phyloP scores from a whole-genome alignment of 345 rosid genomes.

The Citrus inodora region DNA sequence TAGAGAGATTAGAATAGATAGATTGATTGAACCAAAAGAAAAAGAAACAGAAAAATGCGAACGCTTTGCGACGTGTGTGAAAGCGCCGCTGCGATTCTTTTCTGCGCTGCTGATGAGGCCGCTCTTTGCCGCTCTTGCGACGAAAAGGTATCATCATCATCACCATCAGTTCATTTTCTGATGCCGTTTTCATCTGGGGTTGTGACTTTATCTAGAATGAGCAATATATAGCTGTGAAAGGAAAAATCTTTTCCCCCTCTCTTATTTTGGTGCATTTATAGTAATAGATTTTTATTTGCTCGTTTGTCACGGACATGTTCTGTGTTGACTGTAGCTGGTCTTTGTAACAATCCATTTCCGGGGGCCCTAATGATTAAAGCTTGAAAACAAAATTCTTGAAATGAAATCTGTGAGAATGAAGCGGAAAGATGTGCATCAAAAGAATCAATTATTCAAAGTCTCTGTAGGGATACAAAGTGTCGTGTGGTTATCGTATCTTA shows the following conservation, averaged over 20 bases:
- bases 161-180: too few species aligned
- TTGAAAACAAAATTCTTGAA: background rate
- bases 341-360: background rate
- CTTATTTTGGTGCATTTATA: background rate
- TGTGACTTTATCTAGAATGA: background rate
- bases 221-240: background rate
- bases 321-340: background rate
- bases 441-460: background rate
- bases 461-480: background rate
- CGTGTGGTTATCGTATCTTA: background rate
- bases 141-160: constrained; percentile 42
- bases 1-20: background rate
- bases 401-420: background rate
- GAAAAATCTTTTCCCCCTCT: too few species aligned
- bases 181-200: too few species aligned
- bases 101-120: constrained; percentile 92
- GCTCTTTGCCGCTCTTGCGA: constrained; percentile 82
- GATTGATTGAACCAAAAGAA: too few species aligned
- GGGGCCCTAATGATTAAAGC: background rate
- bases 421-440: background rate
- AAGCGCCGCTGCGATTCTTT: constrained; percentile 73
- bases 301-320: background rate
- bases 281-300: background rate
- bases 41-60: constrained; percentile 36
- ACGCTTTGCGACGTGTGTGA: constrained; percentile 73